Base-by-base conservation (phyloP, 345 rosid genomes). In the Pelargonium nanum region DNA sequence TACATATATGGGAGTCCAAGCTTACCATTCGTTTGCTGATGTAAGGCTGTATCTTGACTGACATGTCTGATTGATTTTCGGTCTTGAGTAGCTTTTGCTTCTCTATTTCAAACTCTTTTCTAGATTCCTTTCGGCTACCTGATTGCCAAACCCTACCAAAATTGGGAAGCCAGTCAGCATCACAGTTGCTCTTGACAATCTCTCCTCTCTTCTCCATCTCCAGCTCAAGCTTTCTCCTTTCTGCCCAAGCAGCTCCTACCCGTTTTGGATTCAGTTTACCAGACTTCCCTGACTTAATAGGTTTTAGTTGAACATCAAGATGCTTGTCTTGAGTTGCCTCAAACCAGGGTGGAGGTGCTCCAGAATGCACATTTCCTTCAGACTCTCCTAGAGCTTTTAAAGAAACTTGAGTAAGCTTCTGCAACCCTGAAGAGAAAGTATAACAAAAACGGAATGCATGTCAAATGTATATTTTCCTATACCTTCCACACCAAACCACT, bases 111-210 rank as follows among this genome's bases (percentile, higher is more conserved):
- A 84, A 90, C 73, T 94, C 91, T 77, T 85, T 90, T 68, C 92
- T 79, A 21, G 96, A 90, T 75, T 88, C 95, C 73, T 77, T 94
- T 48, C 96, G 72, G 67, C 84, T 80, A 61, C 96, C 97, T 56
- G 92, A 85, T 69, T 93, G 93, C 97, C 99, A 94, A 68, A 94
- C 97, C 63, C 97, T 82, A 66, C 97, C 97, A 72, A 93, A 90
- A 67, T 87, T 81, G 24, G 97, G 97, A 73, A 90, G 97, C 96
- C 97, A 93, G 77, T 77, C 72, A 60, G 83, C 62, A 68, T 79
- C 82, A 64, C 57, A 67, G 30, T 72, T 78, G 64, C 70, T 70
- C 70, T 71, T 78, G 56, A 65, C 72, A 55, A 69, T 66, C 59
- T 75, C 88, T 59, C 97, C 96, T 75, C 75, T 84, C 74, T 75